Base-by-base conservation (phyloP, 306 rosid genomes). In the Cucumis sativus region DNA sequence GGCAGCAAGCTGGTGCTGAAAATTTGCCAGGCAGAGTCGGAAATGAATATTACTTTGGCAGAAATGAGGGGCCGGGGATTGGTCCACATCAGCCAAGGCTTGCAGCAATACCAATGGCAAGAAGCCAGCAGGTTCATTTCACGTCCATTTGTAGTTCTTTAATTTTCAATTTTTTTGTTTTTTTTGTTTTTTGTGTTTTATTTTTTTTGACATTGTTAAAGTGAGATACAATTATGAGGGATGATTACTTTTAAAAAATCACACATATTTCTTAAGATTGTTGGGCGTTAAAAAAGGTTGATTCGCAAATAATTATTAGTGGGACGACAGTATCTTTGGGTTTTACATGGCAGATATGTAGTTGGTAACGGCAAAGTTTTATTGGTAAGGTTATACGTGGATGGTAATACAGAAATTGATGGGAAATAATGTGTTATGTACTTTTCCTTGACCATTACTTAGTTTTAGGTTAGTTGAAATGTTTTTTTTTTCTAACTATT, bases 21-120 rank as follows among this genome's bases (percentile, higher is more conserved):
- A 91, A 79, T 71, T 72, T 83, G 43, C 89, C 49, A 6, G 88
- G 87, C 37, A 86, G 93, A 88, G 80, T 80, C 55, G 97, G 88
- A 77, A 92, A 84, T 80, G 97, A 95, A 40, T 87, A 88, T 85
- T 82, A 82, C 79, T 85, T 79, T 62, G 89, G 87, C 67, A 76
- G 91, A 82, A 84, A 83, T 79, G 87, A 90, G 84, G 98, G 80
- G 77, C 82, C 90, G 11, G 7, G 80, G 33, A 39, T 79, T 57
- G 88, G 87, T 80, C 86, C 87, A 69, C 96, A 84, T 83, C 98
- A 88, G 78, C 91, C 96, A 25, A 88, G 87, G 91, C 86, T 89
- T 80, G 79, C 96, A 65, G 88, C 88, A 55, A 82, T 92, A 78
- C 89, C 99, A 4, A 72, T 84, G 76, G 64, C 96, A 6, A 86